phyloP scores from a whole-genome alignment of 805 yeast genomes.

The Saturnispora hagleri region DNA sequence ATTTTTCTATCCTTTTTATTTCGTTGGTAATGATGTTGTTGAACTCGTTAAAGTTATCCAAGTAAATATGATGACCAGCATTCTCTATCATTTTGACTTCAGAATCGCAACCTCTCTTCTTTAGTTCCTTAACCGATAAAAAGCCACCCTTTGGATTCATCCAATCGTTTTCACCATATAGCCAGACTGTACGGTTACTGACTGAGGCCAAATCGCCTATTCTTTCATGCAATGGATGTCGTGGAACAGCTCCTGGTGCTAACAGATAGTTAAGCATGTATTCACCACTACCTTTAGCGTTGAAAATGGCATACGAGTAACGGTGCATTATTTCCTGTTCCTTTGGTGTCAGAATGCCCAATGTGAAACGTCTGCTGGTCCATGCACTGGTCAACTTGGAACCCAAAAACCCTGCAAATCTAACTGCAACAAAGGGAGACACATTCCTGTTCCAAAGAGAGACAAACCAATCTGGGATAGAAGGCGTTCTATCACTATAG shows the following conservation, averaged over 20 bases:
- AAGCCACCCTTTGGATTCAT: conserved; percentile 47
- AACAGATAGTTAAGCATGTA: conserved; percentile 76
- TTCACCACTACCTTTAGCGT: conserved; percentile 86
- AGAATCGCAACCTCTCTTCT: conserved; percentile 18
- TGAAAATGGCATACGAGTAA: conserved; percentile 79
- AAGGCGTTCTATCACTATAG: conserved; percentile 27
- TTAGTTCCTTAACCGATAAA: conserved; percentile 29
- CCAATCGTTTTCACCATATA: conserved; percentile 74
- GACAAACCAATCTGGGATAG: conserved; percentile 69
- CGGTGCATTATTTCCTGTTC: conserved; percentile 48
- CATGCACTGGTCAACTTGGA: conserved; percentile 82
- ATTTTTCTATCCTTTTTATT: conserved; percentile 31
- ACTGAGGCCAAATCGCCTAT: conserved; percentile 29
- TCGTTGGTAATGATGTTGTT: conserved; percentile 42
- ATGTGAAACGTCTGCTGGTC: conserved; percentile 73
- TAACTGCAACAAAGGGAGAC: conserved; percentile 75
- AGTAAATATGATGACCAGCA: conserved; percentile 73
- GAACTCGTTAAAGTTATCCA: conserved; percentile 53
- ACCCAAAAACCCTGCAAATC: conserved; percentile 75
- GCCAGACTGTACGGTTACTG: conserved; percentile 48
- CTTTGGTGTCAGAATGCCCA: conserved; percentile 19
- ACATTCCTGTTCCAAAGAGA: conserved; percentile 69
- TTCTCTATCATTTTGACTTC: conserved; percentile 32
- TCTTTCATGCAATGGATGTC: conserved; percentile 56
- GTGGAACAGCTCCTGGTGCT: conserved; percentile 87